Conservation (phyloP, 768 basidiomycete species). For the Hericium alpestre region DNA sequence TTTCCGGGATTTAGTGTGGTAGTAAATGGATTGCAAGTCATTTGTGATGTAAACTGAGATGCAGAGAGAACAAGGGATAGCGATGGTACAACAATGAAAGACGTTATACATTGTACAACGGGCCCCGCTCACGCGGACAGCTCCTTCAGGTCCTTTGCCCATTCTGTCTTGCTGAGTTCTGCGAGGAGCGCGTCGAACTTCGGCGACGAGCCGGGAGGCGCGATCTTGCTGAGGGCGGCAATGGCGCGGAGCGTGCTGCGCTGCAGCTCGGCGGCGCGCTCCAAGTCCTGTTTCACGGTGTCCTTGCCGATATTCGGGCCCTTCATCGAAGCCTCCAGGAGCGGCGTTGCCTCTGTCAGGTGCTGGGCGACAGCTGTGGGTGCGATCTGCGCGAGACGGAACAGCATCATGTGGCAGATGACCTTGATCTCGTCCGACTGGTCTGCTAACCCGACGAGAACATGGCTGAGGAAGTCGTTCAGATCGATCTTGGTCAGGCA, state of each 20-base stretch:
- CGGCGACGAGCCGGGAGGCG: slow-evolving; percentile 46
- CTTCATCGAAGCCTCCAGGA: slow-evolving; percentile 83
- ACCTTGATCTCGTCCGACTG: slow-evolving; percentile 96
- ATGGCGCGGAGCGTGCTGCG: slow-evolving; percentile 82
- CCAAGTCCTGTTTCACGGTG: slow-evolving; percentile 87
- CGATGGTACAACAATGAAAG: neutral
- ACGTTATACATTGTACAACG: neutral
- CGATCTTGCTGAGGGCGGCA: slow-evolving; percentile 75
- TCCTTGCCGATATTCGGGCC: slow-evolving; percentile 86
- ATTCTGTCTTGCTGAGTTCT: slow-evolving; percentile 56
- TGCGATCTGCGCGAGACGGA: slow-evolving; percentile 79
- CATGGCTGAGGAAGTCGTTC: slow-evolving; percentile 70
- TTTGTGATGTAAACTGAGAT: too few species aligned
- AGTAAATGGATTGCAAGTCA: neutral
- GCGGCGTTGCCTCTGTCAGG: slow-evolving; percentile 75
- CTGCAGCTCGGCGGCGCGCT: slow-evolving; percentile 83
- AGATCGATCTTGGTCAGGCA: slow-evolving; percentile 83
- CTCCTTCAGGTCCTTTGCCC: slow-evolving; percentile 65
- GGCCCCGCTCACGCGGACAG: slow-evolving; percentile 13
- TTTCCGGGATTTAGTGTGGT: neutral
- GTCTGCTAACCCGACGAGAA: slow-evolving; percentile 77
- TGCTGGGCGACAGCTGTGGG: slow-evolving; percentile 75
- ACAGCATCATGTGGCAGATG: slow-evolving; percentile 89
- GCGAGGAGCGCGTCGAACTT: slow-evolving; percentile 77
- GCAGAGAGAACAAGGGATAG: neutral